These are phyloP conservation scores for Dittrichia graveolens DNA, from an alignment of 129 eudicot species.

Conservation along the genomic window DNA sequence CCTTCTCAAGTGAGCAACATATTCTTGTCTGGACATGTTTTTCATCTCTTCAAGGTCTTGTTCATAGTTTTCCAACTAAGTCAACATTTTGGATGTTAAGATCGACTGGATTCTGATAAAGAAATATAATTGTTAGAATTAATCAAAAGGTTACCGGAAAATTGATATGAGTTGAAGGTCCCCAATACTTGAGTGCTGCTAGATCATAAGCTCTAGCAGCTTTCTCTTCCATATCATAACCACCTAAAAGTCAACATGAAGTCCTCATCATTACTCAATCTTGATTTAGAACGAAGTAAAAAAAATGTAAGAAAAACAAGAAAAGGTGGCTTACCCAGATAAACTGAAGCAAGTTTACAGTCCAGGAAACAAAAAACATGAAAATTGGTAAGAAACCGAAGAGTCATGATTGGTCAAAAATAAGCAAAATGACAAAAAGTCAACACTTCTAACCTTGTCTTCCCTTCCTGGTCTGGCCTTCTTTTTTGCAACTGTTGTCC, in stretches of 20 bases:
- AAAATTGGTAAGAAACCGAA: constrained; percentile 27
- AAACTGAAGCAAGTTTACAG: constrained; percentile 42
- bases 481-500: constrained; percentile 96
- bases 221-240: constrained; percentile 93
- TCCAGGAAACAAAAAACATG: constrained; percentile 37
- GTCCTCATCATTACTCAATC: constrained; percentile 28
- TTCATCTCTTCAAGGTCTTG: constrained; percentile 85
- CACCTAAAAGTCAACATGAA: constrained; percentile 56
- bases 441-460: constrained; percentile 74
- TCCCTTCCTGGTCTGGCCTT: constrained; percentile 91
- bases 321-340: constrained; percentile 54
- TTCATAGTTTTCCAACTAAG: constrained; percentile 79
- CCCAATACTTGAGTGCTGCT: constrained; percentile 97
- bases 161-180: constrained; percentile 90
- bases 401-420: constrained; percentile 17
- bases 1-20: constrained; percentile 96
- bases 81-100: constrained; percentile 2
- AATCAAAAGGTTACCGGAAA: constrained; percentile 54
- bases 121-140: background rate
- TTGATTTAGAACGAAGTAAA: constrained; percentile 21
- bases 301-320: background rate
- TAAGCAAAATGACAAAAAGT: constrained; percentile 23
- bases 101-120: background rate
- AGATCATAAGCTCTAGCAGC: constrained; percentile 96
- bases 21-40: constrained; percentile 92